Conservation (phyloP, 768 basidiomycete species). For the Amanita rubescens region DNA sequence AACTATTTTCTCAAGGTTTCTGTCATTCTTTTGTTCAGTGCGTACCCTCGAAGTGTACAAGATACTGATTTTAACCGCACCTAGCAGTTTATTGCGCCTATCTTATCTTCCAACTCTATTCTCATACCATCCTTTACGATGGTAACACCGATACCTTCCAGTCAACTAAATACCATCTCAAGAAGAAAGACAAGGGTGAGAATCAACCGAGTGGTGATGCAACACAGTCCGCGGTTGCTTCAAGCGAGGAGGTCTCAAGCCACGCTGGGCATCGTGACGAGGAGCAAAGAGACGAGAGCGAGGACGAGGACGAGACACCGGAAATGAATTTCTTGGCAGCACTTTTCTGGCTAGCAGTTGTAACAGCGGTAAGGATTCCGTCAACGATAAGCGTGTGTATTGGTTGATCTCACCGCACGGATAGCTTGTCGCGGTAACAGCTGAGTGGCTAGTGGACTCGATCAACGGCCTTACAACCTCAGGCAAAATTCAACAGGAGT, state of each 20-base stretch:
- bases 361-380: constrained; percentile 55
- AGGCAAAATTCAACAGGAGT: constrained; percentile 63
- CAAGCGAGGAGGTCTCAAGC: background rate
- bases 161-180: constrained; percentile 25
- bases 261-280: background rate
- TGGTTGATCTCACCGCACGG: constrained; percentile 16
- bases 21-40: constrained; percentile 72
- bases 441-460: constrained; percentile 72
- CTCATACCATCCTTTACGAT: constrained; percentile 64
- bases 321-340: constrained; percentile 49
- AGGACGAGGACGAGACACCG: constrained; percentile 39
- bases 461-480: constrained; percentile 63
- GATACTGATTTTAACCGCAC: constrained; percentile 4
- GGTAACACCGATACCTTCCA: constrained; percentile 33
- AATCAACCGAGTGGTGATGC: background rate
- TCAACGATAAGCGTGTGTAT: constrained; percentile 10
- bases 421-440: constrained; percentile 55
- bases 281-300: constrained; percentile 10
- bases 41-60: constrained; percentile 14
- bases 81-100: constrained; percentile 64
- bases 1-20: constrained; percentile 41
- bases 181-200: constrained; percentile 13
- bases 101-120: constrained; percentile 73
- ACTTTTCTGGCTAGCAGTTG: constrained; percentile 42
- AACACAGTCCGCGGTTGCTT: constrained; percentile 10